Base-by-base conservation (phyloP, 2,329 filamentous ascomycete species). In the Cladosporium sp. region DNA sequence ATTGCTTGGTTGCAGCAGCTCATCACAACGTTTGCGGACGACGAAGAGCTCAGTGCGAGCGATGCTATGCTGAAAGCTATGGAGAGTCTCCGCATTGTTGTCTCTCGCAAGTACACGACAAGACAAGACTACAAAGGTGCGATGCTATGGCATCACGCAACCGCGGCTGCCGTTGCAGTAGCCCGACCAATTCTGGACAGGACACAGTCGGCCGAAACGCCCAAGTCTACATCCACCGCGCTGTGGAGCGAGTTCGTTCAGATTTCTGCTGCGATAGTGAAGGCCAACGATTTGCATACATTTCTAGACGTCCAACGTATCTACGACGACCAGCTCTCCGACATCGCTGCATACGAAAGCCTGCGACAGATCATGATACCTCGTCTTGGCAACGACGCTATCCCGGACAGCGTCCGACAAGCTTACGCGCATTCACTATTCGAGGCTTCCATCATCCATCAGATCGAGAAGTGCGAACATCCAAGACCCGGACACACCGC, bases 41-140 rank as follows among this genome's bases (percentile, higher is more conserved):
- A 89, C 22, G 69, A 77, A n/a, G 84, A 88, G 37, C 84, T 96
- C 0, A 92, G 92, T 67, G 77, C 76, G 1, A 86, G 85, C 45
- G 85, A 85, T 1, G 85, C 90, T 1, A 79, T 95, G 22, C 74
- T 83, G 1, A 78, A 81, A 6, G 85, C 86, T 0, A 73, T 97
- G 5, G 78, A 80, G 3, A 86, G 88, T 22, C 78, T 97, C 1
- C 81, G 82, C 15, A 83, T 79, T 49, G 86, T 92, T 0, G 87
- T 97, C 54, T 73, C 79, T 2, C 82, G 91, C 22, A 97, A 97
- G 69, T 97, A 97, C 70, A 78, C 80, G 47, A 96, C 92, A 74
- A 78, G 83, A 5, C 84, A 86, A 14, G 82, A 86, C 59, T 90
- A 89, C 15, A 92, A 88, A 68, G 84, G 85, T 14, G 78, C 82